A percentile compares a stretch with the other conserved stretches of the same genome.
phyloP scores from a whole-genome alignment of 768 basidiomycete genomes.

The Hydnomerulius pinastri region DNA sequence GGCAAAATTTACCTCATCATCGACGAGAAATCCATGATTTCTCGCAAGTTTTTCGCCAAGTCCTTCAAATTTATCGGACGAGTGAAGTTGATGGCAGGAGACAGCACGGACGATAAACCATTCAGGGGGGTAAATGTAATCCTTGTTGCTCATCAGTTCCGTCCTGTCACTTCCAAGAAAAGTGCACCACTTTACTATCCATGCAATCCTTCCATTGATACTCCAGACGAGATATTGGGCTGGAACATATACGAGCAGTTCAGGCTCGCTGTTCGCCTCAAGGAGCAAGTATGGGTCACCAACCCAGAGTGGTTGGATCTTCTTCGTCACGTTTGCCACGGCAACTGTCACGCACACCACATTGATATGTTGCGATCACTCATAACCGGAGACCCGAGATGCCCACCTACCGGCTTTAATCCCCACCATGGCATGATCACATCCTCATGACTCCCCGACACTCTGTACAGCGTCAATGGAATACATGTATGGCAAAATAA shows the following conservation, averaged over 20 bases:
- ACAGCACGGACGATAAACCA: conserved; percentile 1
- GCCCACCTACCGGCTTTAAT: conserved; percentile 24
- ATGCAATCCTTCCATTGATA: conserved; percentile 4
- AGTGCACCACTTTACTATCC: conserved; percentile 15
- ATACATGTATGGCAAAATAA: conserved; percentile 19
- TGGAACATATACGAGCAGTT: conserved; percentile 31
- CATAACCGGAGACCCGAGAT: conserved; percentile 12
- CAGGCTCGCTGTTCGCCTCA: conserved; percentile 35
- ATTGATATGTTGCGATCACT: conserved; percentile 25
- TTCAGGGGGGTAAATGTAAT: conserved; percentile 45
- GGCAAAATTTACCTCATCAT: conserved; percentile 18
- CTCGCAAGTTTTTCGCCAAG: conserved; percentile 19
- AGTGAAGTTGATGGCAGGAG: conserved; percentile 12
- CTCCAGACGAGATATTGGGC: conserved; percentile 17
- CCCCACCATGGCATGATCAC: conserved; percentile 34
- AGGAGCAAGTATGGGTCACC: conserved; percentile 36
- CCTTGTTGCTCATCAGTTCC: conserved; percentile 39
- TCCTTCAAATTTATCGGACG: conserved; percentile 25
- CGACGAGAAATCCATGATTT: conserved; percentile 44
- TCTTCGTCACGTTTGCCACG: conserved; percentile 28
- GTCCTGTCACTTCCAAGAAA: not conserved
- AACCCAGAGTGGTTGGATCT: conserved; percentile 35
- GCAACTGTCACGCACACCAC: conserved; percentile 29
- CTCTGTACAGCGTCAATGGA: conserved; percentile 38
- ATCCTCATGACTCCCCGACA: conserved; percentile 41